These are phyloP conservation scores for Candida odintsovae DNA, from an alignment of 805 yeast genomes.

Conservation along the genomic window DNA sequence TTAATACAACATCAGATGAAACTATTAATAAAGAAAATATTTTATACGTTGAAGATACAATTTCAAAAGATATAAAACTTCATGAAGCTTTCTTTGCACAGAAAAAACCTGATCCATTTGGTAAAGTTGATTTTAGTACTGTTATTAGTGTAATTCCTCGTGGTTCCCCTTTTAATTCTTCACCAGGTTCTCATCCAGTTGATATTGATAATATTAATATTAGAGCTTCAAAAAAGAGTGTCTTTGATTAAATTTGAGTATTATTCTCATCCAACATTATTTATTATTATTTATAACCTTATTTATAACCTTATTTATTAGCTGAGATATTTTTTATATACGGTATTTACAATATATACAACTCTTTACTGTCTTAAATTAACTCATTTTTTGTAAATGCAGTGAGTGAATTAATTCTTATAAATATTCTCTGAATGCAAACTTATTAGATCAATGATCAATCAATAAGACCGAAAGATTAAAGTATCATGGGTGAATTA, in stretches of 20 bases:
- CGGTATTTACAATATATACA: not conserved
- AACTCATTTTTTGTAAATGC: not conserved
- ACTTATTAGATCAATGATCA: too few relatives aligned
- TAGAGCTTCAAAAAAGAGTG: conserved; percentile 7
- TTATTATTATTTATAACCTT: too few relatives aligned
- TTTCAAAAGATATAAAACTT: conserved; percentile 1
- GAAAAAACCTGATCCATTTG: conserved; percentile 1
- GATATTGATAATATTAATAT: conserved; percentile 7
- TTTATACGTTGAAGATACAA: conserved; percentile 2
- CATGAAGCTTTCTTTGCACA: conserved; percentile 4
- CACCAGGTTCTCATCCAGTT: conserved; percentile 4
- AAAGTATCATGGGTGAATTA: too few relatives aligned
- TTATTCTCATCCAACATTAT: too few relatives aligned
- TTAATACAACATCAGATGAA: conserved; percentile 1
- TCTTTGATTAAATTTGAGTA: conserved; percentile 6
- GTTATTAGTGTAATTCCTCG: conserved; percentile 3
- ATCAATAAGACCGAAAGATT: too few relatives aligned
- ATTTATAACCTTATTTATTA: not conserved
- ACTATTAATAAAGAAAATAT: not conserved
- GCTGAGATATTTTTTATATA: too few relatives aligned
- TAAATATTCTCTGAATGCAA: too few relatives aligned
- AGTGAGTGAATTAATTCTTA: too few relatives aligned
- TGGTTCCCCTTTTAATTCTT: conserved; percentile 9
- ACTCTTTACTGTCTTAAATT: not conserved
- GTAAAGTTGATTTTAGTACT: conserved; percentile 1